Base-by-base conservation (phyloP, 805 yeast species). In the Yarrowia divulgata region DNA sequence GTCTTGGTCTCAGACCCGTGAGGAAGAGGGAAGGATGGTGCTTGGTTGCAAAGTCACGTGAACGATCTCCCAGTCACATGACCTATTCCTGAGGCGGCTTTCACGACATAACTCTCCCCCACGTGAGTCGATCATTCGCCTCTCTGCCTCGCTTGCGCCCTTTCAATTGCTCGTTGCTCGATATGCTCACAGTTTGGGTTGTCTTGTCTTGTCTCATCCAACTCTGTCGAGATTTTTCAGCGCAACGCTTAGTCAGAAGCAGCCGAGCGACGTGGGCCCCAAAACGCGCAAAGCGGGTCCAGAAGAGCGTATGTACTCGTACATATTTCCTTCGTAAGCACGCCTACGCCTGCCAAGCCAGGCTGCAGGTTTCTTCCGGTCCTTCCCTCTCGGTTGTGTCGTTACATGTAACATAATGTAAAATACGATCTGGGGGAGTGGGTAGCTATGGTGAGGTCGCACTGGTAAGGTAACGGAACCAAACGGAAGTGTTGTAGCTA, bases 401-500 rank as follows among this genome's bases (percentile, higher is more conserved):
- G 60, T 54, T 54, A 37, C 42, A 54, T 54, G 58, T 54, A 54
- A 54, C 58, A 54, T 54, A 43, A 54, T 54, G 58, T 54, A 46
- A 48, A 29, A 35, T 37, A 35, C 43, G 58, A 52, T 43, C 43
- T 37, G 18, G 8, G 18, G 37, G 43, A 52, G 57, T 5, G 29
- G 34, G 43, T 23, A 23, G 29, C 29, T 23, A 23, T 23, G 29
- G n/a, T 14, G 14, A 13, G 43, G 16, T 19, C n/a, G 32, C n/a
- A 46, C 48, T 45, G 3, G 48, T 19, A 18, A 45, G 48, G 48
- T 48, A 50, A 50, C 55, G 55, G 55, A 50, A 34, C 55, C 55
- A 50, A n/a, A 48, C 42, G 57, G 57, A 34, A 50, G 37, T 29
- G 35, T 23, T 49, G 39, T 34, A 49, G 4, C 3, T 23, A 23